Evolutionary conservation across 83 land plant species (phyloP), one percentile per base, ranked within the genome.

Genomic region (Picea abies): DNA sequence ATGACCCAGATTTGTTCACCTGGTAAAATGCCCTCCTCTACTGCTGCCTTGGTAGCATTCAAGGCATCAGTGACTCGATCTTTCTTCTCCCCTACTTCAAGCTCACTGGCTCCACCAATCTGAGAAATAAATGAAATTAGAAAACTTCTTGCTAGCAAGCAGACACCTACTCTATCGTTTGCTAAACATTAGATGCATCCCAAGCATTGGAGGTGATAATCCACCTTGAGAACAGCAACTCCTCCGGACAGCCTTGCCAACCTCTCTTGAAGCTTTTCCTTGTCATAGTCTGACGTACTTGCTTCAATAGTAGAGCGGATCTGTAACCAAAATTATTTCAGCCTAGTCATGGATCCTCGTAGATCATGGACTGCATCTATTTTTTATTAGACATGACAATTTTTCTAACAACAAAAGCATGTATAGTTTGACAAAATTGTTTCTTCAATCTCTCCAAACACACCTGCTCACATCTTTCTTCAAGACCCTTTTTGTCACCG

Each of bases 21-120:
- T 73, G 98, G 93, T 4, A 95, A 88, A 71, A 95, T 94, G 15
- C 98, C 98, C 88, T 95, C 98, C 75, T 94, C 96, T 35, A 95
- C 96, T 49, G 96, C 96, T 52, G 96, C 98, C 71, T 88, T 89
- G 7, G 86, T 88, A 3, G 88, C 91, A 83, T 93, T 91, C 85
- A 93, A 69, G 19, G 95, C 95, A 88, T 93, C 95, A 70, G 84
- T 91, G 12, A 91, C 93, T 23, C 95, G 84, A 69, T 91, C 95
- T 83, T 93, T 91, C 76, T 87, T 91, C 87, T 93, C 95, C 23
- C 83, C 80, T 23, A 93, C 91, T 85, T 93, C 95, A 16, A 84
- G 87, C 82, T 93, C 95, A 88, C 93, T 93, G 9, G 88, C 94
- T 70, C 95, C 95, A 56, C 95, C 95, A 81, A 93, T 78, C 95